Base-by-base conservation (phyloP, 2,329 filamentous ascomycete genomes). In the Clonostachys sp. region DNA sequence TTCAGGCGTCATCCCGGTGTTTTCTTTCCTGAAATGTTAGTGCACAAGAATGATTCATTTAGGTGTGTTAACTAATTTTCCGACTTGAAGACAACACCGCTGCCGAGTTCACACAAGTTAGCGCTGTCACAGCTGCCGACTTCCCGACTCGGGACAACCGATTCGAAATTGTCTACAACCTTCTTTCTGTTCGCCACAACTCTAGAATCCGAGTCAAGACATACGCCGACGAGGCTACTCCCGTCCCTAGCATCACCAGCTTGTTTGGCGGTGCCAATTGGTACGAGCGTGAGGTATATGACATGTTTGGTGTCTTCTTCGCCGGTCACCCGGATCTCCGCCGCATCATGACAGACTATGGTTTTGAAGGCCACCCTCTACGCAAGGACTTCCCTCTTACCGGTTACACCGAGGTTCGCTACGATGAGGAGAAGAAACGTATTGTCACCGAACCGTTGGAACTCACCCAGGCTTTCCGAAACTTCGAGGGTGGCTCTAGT, bases 341-440 rank as follows among this genome's bases (percentile, higher is more conserved):
- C 67, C 84, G 94, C 58, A 97, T 99, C 74, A 95, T 99, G 92
- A 99, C 94, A 55, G 94, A 99, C 68, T 99, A 99, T 68, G 94
- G 94, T 46, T 99, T 99, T 63, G 95, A 99, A 68, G 94, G 94
- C 46, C 94, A 99, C 73, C 94, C 94, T 40, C 74, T 99, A 64
- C 83, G 95, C 64, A 99, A 99, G 76, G 94, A 99, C 66, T 99
- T 99, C 75, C 94, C 94, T 18, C 74, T 99, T 66, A 96, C 94
- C 3, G 94, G 94, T 43, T 99, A 99, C 76, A 99, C 94, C 34
- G 95, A 99, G 75, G 87, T 99, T 57, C 82, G 94, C 63, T 99
- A 95, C 65, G 94, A 99, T 58, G 94, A 99, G 74, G 95, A 99
- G 80, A 99, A 96, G 88, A 99, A 99, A 84, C 84, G 94, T 53